Base-by-base conservation (phyloP, 768 basidiomycete species). In the Dictyophora rubrovolvata region DNA sequence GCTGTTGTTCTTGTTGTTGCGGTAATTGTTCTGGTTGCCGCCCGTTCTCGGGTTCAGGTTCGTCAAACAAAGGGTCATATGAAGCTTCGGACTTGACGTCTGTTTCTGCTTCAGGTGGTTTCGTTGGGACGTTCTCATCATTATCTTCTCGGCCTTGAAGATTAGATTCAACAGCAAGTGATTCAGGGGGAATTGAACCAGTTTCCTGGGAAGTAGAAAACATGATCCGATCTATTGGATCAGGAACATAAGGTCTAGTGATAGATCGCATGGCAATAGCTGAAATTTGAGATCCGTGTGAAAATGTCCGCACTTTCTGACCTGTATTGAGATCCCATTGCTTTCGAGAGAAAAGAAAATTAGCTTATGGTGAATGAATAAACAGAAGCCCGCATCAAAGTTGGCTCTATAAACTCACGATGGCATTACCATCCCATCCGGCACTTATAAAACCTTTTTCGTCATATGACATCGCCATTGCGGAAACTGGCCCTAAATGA, bases 301-400 rank as follows among this genome's bases (percentile, higher is more conserved):
- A 80, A 69, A 89, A 98, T 51, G 77, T 83, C 53, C 93, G 82
- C 12, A 85, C 79, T 46, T 74, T 75, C 61, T 89, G 79, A 7
- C 96, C 95, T 0, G 87, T 94, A 67, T 99, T 90, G 37, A 99
- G 79, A 72, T 98, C 95, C 95, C 96, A 98, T 83, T 97, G 90
- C 95, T 98, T 65, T 6, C 33, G 21, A 18, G 53, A 20, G n/a
- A n/a, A n/a, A n/a, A n/a, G n/a, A n/a, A 36, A 65, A 58, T 49
- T n/a, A 53, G 50, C 59, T 37, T 60, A 64, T 56, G 61, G 55
- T 42, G 48, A 59, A 37, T 49, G 21, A 14, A 22, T 23, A 49
- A n/a, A 50, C 23, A 22, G 53, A 65, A 61, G 18, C 48, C 22
- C 54, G 33, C 17, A 50, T 11, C 18, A 50, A 50, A 57, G 14